Base-by-base conservation (phyloP, 164 flowering plant genomes). In the Magnolia officinalis region DNA sequence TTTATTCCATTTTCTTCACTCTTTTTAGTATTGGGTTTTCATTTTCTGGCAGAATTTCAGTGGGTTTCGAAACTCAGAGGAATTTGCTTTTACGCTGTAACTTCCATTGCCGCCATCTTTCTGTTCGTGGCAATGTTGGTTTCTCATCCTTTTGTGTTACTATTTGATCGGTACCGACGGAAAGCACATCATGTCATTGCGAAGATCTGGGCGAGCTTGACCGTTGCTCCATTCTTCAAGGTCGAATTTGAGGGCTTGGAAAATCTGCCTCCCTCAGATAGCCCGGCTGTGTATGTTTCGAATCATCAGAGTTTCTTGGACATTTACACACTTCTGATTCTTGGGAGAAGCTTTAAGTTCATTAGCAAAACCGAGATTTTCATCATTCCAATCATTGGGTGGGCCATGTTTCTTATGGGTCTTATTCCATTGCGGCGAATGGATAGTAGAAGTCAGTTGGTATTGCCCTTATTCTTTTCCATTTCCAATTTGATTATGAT, bases 291-390 rank as follows among this genome's bases (percentile, higher is more conserved):
- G 1, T 96, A 91, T 82, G 96, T 96, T 77, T 91, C 99, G 67
- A 96, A 94, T 80, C 99, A 96, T 80, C 97, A 91, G 83, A 92
- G 98, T 74, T 94, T 92, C 82, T 76, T 96, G 58, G 99, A 96
- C 84, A 94, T 90, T 75, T 92, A 87, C 75, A 83, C 96, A 23
- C 90, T 96, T 81, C 87, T 96, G 55, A 89, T 87, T 74, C 90
- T 96, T 50, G 97, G 97, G 5, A 89, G 94, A 84, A 86, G 84
- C 85, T 94, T 96, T 83, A 96, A 94, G 85, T 91, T 96, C 81
- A 92, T 96, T 24, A 96, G 98, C 90, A 96, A 94, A 86, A 94
- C 93, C 21, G 78, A 81, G 0, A 89, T 96, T 80, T 96, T 96
- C 80, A 78, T 92, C 26, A 83, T 81, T 77, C 99, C 99, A 14